Evolutionary conservation across 179 eudicot species (phyloP).

Genomic region (Beta macrorhiza): DNA sequence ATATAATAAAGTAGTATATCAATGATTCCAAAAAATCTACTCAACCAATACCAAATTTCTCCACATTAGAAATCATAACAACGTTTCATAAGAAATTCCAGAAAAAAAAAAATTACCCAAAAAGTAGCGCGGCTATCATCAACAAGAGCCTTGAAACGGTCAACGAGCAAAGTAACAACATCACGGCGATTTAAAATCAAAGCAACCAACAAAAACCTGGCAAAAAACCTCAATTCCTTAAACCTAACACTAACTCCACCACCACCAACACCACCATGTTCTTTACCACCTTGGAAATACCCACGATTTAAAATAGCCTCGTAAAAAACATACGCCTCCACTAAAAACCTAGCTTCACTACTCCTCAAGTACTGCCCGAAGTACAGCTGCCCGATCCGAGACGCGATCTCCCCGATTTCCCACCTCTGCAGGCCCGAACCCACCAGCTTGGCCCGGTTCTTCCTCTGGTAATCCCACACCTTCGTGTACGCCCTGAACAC

Average conservation of each 20-base stretch:
- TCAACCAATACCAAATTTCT: neutral
- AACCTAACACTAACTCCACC: slow-evolving; percentile 47
- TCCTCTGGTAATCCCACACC: slow-evolving; percentile 82
- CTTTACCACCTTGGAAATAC: slow-evolving; percentile 38
- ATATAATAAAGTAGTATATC: too few relatives aligned
- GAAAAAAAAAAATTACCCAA: slow-evolving; percentile 37
- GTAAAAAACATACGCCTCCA: slow-evolving; percentile 78
- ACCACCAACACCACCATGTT: slow-evolving; percentile 6
- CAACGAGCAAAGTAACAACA: slow-evolving; percentile 54
- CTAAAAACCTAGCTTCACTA: slow-evolving; percentile 72
- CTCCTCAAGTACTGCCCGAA: slow-evolving; percentile 80
- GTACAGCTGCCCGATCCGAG: slow-evolving; percentile 84
- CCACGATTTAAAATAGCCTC: slow-evolving; percentile 70
- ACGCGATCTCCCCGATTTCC: slow-evolving; percentile 96
- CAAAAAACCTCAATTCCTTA: slow-evolving; percentile 86
- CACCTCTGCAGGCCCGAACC: slow-evolving; percentile 67
- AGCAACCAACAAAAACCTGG: slow-evolving; percentile 74
- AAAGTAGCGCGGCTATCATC: slow-evolving; percentile 58
- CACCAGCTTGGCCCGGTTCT: slow-evolving; percentile 56
- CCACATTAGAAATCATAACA: neutral
- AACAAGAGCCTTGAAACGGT: slow-evolving; percentile 62
- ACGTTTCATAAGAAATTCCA: neutral
- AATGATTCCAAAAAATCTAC: neutral
- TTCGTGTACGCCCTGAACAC: slow-evolving; percentile 78
- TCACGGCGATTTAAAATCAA: slow-evolving; percentile 57